Base-by-base conservation (phyloP, 441 rosid species). In the Adansonia grandidieri region DNA sequence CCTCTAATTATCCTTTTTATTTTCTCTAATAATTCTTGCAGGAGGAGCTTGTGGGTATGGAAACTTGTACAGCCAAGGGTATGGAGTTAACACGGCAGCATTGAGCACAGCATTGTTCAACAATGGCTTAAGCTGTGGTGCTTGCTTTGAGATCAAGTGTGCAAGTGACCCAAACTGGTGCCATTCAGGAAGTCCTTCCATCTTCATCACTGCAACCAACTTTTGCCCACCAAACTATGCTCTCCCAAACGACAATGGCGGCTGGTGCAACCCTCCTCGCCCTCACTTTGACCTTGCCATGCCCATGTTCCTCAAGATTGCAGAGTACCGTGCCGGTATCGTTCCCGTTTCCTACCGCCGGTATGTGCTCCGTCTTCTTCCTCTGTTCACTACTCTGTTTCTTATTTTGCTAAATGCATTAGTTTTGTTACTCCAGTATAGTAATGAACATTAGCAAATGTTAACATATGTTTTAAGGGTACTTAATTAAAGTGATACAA, bases 231-330 rank as follows among this genome's bases (percentile, higher is more conserved):
- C 95, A 0, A 91, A 91, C 81, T 88, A 79, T 64, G 89, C 89
- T 68, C 91, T 74, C 66, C 84, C 93, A 22, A 87, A 87, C 10
- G 91, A 91, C 76, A 45, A 89, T 80, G 95, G 95, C 56, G 95
- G 95, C 58, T 91, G 95, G 95, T 91, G 95, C 78, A 91, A 91
- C 78, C 95, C 94, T 66, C 94, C 94, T 32, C 92, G 94, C 74
- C 81, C 91, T 5, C 94, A 91, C 81, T 91, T 91, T 83, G 95
- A 91, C 73, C 89, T 91, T n/a, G 91, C 95, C 64, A 91, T 91
- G 95, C 95, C 95, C 71, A 84, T 88, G 89, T 91, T 91, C 82
- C 88, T 91, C 3, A 71, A 89, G 62, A 80, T 91, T 71, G 94
- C 95, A 48, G 82, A 91, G 80, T 91, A 89, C 77, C 83, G 78